Base-by-base conservation (phyloP, 768 basidiomycete species). In the Lentinula lateritia region DNA sequence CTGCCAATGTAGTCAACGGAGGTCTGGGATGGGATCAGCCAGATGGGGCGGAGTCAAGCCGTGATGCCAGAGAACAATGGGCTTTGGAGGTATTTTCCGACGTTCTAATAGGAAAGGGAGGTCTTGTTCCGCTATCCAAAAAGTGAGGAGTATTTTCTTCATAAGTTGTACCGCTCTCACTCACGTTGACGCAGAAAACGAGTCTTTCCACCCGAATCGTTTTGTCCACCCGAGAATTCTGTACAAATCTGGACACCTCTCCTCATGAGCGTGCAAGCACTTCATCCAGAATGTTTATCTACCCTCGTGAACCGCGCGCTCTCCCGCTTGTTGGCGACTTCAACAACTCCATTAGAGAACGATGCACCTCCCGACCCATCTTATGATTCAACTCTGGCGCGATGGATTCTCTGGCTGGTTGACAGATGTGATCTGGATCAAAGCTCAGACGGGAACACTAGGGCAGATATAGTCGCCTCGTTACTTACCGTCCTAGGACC, bases 111-210 rank as follows among this genome's bases (percentile, higher is more conserved):
- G 86, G 85, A 61, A 83, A 81, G 63, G 93, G 93, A 9, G 83
- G 78, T 9, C 75, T 98, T 7, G 88, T 98, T 3, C 95, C 96
- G 7, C 65, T 90, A 2, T 89, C 93, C 1, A 91, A 87, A 75
- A 94, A 87, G 96, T 95, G 64, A 64, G 82, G 66, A 38, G 61
- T 18, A 10, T 45, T 12, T 71, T 42, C 70, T 83, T n/a, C 76
- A 83, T 7, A 80, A 82, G 6, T 48, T 79, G 1, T 78, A 80
- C 16, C 79, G 78, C 69, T 80, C 79, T 83, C 83, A 65, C 66
- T 77, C 68, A 52, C 45, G 18, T 61, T 42, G 42, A 18, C 43
- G 1, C 66, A 90, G 89, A 71, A 92, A 89, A 73, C 79, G 87
- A 48, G 62, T 68, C n/a, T 68, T 76, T 35, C 69, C 78, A 4